Conservation (phyloP, 1,284 basidiomycete genomes). For the Stereum hirsutum region DNA sequence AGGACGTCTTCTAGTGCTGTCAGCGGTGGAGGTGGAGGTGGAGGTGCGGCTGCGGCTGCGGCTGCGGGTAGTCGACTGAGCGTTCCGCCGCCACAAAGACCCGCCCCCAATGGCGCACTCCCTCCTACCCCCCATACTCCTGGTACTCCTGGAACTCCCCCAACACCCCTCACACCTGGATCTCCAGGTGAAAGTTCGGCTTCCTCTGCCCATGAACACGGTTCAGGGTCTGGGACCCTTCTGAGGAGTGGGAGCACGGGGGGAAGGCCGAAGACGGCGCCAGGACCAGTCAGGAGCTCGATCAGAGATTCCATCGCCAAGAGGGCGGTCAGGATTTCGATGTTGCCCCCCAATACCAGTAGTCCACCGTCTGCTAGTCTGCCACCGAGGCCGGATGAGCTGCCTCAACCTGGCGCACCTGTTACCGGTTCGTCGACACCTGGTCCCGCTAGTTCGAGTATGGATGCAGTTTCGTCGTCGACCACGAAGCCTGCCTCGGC, state of each 20-base stretch:
- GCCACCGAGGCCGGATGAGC: slow-evolving; percentile 54
- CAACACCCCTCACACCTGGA: too few relatives aligned
- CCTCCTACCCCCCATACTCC: slow-evolving; percentile 45
- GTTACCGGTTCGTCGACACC: too few relatives aligned
- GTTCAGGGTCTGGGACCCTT: too few relatives aligned
- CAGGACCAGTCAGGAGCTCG: slow-evolving; percentile 26
- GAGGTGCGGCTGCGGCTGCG: slow-evolving; percentile 9
- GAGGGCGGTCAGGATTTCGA: slow-evolving; percentile 47
- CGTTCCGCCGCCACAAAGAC: slow-evolving; percentile 59
- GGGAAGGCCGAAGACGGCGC: not conserved
- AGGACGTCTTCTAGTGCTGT: not conserved
- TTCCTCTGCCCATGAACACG: too few relatives aligned
- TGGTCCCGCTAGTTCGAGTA: too few relatives aligned
- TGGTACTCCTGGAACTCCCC: too few relatives aligned
- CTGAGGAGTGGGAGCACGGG: not conserved
- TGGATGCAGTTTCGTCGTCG: too few relatives aligned
- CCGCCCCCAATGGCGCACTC: slow-evolving; percentile 56
- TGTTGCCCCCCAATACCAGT: slow-evolving; percentile 52
- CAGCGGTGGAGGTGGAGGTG: slow-evolving; percentile 6
- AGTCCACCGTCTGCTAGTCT: slow-evolving; percentile 45
- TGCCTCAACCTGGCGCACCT: slow-evolving; percentile 27
- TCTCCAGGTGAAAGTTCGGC: too few relatives aligned
- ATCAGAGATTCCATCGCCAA: slow-evolving; percentile 44
- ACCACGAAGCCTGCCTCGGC: too few relatives aligned
- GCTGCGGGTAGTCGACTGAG: slow-evolving; percentile 36